Evolutionary conservation across 164 flowering plant genomes (phyloP), one percentile per base, ranked within the genome.

Genomic region (Dillenia suffruticosa): DNA sequence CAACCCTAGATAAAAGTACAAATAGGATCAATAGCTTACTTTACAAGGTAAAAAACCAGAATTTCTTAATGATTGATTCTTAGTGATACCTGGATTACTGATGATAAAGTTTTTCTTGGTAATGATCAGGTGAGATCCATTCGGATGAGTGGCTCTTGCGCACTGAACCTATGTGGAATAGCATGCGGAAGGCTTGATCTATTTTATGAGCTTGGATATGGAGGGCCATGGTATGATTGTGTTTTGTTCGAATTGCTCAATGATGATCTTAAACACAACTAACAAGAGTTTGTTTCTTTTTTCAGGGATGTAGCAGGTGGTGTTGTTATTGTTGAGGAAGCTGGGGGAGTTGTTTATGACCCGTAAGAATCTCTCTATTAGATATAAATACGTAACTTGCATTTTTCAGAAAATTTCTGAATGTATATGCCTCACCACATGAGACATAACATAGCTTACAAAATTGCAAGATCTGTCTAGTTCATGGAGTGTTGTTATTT

Each of bases 241-340:
- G 1, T 14, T 12, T 43, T 17, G 11, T 10, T 15, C n/a, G 9
- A 15, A 48, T 44, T 57, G 11, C 46, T 11, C 26, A 2, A 12
- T 5, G 47, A 44, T 16, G 49, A 44, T 9, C 12, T 57, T 5
- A 12, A 46, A 24, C 22, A 10, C 10, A 8, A 45, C 63, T 62
- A 46, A 63, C 58, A 49, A 47, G 24, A 5, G 17, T 61, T 59
- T 52, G 44, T 46, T 69, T 43, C 12, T 61, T 10, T 58, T 8
- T 57, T 32, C 83, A 94, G 97, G 99, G 97, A 95, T 81, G 90
- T 92, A n/a, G 95, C 99, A 24, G 98, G 79, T 62, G 98, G 98
- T 46, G 91, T 77, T 72, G 86, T 95, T 26, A 92, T 95, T 63
- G 91, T 95, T 24, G 70, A 62, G 75, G 99, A 95, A 83, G 99